Base-by-base conservation (phyloP, 495 filamentous ascomycete species). In the Penicillium maclennaniae region DNA sequence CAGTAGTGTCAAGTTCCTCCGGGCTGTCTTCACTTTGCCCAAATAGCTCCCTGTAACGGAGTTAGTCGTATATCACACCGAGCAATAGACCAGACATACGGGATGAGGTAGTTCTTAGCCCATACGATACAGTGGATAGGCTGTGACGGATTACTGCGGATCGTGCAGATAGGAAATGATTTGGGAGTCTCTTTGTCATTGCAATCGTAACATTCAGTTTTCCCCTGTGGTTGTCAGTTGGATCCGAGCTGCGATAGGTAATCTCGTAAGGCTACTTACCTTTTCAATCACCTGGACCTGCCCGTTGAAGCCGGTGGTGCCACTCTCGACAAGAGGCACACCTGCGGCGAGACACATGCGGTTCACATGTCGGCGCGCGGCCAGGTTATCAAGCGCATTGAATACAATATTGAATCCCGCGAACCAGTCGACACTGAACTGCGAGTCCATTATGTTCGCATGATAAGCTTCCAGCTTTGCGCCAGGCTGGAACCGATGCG, bases 101-200 rank as follows among this genome's bases (percentile, higher is more conserved):
- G 89, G 53, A 97, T 83, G 12, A 99, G 82, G 63, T 96, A 97
- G 62, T 89, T 95, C 76, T 97, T 99, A 0, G 82, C 92, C 93
- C 93, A 99, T n/a, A 97, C 92, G 43, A 99, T 99, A 73, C 93
- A 97, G 68, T 99, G 93, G 23, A 99, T 97, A 0, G 92, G 91
- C 60, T 97, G 92, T 49, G 85, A 89, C 0, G 93, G 93, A 1
- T 89, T 97, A 62, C 89, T 96, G 63, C 93, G 83, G 57, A 99
- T 97, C 1, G 93, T 99, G 69, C 93, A 99, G 19, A 99, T 89
- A 6, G 93, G 90, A 65, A 91, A 97, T 3, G 83, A 83, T 64
- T 95, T 97, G 0, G 92, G 93, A 6, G 86, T 82, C 54, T 90
- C 87, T 65, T 97, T 97, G 0, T 84, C 77, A 39, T 82, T 86